phyloP scores from a whole-genome alignment of 2,329 filamentous ascomycete species.

The Beauveria bassiana region DNA sequence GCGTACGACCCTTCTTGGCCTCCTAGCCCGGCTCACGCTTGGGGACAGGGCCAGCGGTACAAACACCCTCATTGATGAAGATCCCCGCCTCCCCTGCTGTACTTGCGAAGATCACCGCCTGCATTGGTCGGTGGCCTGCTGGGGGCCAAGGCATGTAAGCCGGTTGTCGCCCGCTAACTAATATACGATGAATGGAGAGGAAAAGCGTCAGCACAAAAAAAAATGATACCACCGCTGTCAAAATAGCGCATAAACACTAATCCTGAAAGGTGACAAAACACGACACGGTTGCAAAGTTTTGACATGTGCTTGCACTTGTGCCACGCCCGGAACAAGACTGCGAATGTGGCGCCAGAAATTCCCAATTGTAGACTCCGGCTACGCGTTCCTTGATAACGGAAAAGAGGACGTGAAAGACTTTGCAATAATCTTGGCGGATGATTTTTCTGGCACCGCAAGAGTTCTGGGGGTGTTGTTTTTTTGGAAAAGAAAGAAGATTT shows the following conservation, averaged over 20 bases:
- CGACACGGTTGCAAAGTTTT: neutral
- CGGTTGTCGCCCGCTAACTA: constrained; percentile 11
- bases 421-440: too few species aligned
- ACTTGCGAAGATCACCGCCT: neutral
- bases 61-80: neutral
- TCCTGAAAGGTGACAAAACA: constrained; percentile 7
- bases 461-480: neutral
- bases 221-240: neutral
- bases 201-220: constrained; percentile 4
- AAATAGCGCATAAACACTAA: constrained; percentile 10
- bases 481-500: neutral
- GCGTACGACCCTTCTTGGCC: neutral
- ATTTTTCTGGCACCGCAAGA: too few species aligned
- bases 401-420: too few species aligned
- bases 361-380: neutral
- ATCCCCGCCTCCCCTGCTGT: neutral
- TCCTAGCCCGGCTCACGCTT: neutral
- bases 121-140: neutral
- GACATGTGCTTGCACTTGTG: neutral
- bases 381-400: neutral
- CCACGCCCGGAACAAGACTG: neutral
- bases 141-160: constrained; percentile 7
- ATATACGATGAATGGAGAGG: neutral
- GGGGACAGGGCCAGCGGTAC: neutral
- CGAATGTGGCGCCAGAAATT: neutral